Evolutionary conservation across 495 filamentous ascomycete species (phyloP).

Genomic region (Aspergillus steynii): DNA sequence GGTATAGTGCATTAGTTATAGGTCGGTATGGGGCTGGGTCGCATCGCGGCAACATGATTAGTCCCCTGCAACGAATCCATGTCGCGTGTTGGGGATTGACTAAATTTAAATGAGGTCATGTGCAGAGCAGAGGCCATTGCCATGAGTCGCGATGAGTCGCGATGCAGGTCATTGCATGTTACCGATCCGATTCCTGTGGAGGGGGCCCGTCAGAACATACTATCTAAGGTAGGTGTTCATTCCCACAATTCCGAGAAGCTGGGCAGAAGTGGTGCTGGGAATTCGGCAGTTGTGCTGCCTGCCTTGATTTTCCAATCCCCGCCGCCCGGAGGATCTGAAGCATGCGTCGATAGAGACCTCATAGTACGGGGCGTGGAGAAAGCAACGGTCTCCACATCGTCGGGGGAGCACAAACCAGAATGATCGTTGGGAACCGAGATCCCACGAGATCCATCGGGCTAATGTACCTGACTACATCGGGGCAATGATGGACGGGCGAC

Average conservation of each 20-base stretch:
- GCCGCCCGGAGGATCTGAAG: neutral
- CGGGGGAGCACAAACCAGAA: neutral
- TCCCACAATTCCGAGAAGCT: too few relatives aligned
- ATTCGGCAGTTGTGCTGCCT: too few relatives aligned
- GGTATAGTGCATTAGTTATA: too few relatives aligned
- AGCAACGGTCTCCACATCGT: neutral
- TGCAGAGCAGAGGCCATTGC: neutral
- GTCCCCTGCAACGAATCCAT: neutral
- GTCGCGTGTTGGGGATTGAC: neutral
- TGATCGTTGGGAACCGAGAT: neutral
- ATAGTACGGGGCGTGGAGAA: neutral
- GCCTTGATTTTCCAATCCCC: too few relatives aligned
- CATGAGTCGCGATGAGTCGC: neutral
- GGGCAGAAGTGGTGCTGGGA: too few relatives aligned
- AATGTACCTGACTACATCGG: conserved; percentile 3
- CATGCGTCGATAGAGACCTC: neutral
- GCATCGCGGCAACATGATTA: neutral
- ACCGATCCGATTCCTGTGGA: neutral
- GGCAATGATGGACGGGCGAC: neutral
- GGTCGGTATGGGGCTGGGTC: neutral
- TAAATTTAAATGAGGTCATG: neutral
- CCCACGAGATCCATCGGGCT: conserved; percentile 6
- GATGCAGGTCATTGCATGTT: neutral
- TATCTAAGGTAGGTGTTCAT: too few relatives aligned
- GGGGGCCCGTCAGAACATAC: too few relatives aligned